A percentile compares a stretch with the other conserved stretches of the same genome.
Conservation (phyloP, 441 rosid species). For the Adansonia grandidieri region DNA sequence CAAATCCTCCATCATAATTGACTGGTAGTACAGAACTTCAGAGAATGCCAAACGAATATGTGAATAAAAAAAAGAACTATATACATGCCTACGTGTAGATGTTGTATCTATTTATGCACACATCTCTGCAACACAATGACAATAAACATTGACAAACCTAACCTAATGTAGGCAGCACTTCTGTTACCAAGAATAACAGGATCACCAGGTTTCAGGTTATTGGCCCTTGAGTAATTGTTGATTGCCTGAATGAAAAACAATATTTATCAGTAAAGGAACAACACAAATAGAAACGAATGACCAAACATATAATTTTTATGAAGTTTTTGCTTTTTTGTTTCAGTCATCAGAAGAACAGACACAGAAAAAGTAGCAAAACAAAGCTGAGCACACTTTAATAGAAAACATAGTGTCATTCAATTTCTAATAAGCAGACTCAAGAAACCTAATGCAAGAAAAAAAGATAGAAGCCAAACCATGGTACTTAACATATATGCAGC, state of each 20-base stretch:
- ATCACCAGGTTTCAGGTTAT: conserved; percentile 71
- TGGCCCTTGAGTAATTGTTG: conserved; percentile 76
- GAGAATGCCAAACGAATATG: not conserved
- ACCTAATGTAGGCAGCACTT: conserved; percentile 79
- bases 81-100: not conserved
- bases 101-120: not conserved
- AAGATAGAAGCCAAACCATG: not conserved
- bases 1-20: conserved; percentile 14
- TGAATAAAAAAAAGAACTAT: not conserved
- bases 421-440: not conserved
- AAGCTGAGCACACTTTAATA: not conserved
- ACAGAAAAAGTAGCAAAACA: not conserved
- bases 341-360: not conserved
- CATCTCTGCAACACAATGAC: not conserved
- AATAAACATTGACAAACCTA: conserved; percentile 19
- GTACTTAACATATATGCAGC: not conserved
- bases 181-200: conserved; percentile 82
- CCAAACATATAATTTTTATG: not conserved
- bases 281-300: not conserved
- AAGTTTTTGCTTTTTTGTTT: not conserved
- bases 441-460: not conserved
- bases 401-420: no score
- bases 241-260: conserved; percentile 58
- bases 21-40: conserved; percentile 14
- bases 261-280: conserved; percentile 26